Conservation (phyloP, 2,329 filamentous ascomycete genomes). For the Geosmithia putterillii region DNA sequence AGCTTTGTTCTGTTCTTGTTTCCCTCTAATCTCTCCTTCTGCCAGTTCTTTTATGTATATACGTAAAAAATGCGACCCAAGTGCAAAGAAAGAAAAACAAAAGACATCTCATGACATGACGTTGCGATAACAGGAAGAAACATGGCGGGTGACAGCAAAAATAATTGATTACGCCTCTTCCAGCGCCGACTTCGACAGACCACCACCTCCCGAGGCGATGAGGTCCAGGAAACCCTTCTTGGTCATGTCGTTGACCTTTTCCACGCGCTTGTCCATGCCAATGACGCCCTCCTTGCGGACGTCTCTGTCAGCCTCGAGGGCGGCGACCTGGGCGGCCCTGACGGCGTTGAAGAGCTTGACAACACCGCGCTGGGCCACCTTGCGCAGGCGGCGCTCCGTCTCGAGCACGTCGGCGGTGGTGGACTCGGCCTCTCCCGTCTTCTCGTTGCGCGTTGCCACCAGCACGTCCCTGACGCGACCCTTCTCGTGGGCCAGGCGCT, state of each 20-base stretch:
- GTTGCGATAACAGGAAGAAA: not conserved
- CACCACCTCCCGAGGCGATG: slow-evolving; percentile 56
- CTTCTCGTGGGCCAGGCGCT: slow-evolving; percentile 67
- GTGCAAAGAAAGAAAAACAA: not conserved
- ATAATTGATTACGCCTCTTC: slow-evolving; percentile 36
- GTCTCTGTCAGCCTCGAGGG: slow-evolving; percentile 60
- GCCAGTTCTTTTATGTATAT: not conserved
- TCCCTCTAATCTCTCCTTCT: not conserved
- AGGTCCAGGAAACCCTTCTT: slow-evolving; percentile 93
- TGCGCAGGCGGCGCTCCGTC: slow-evolving; percentile 68
- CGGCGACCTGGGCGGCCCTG: slow-evolving; percentile 81
- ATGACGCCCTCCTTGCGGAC: slow-evolving; percentile 62
- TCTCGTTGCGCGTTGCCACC: slow-evolving; percentile 43
- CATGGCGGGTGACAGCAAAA: not conserved
- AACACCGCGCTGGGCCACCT: slow-evolving; percentile 86
- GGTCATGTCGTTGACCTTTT: slow-evolving; percentile 89
- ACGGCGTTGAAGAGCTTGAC: slow-evolving; percentile 96
- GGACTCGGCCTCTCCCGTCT: slow-evolving; percentile 24
- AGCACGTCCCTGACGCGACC: slow-evolving; percentile 83
- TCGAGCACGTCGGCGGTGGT: slow-evolving; percentile 47
- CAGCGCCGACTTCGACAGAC: slow-evolving; percentile 43
- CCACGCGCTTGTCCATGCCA: slow-evolving; percentile 68
- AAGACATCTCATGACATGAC: not conserved
- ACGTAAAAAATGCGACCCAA: too few relatives aligned
- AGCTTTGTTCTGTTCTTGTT: not conserved